These are phyloP conservation scores for Penicilliopsis zonata DNA, from an alignment of 495 filamentous ascomycete genomes.

Conservation along the genomic window DNA sequence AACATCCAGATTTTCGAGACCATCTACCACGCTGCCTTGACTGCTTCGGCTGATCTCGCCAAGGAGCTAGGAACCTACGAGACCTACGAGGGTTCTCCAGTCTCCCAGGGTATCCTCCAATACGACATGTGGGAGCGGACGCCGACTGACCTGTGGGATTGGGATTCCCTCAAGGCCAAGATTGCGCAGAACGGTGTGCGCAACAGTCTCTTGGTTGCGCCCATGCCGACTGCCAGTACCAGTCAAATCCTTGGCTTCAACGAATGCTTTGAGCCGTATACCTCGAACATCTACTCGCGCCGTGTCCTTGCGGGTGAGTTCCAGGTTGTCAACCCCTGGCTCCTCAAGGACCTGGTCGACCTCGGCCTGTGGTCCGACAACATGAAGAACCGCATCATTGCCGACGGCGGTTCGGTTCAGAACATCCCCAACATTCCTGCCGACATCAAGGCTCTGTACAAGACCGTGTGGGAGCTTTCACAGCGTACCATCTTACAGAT, in stretches of 20 bases:
- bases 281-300: slow-evolving; percentile 97
- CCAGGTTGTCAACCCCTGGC: slow-evolving; percentile 98
- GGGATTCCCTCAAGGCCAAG: slow-evolving; percentile 75
- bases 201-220: slow-evolving; percentile 88
- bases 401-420: slow-evolving; percentile 90
- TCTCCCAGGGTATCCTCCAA: slow-evolving; percentile 90
- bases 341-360: slow-evolving; percentile 95
- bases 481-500: slow-evolving; percentile 92
- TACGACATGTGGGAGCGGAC: slow-evolving; percentile 98
- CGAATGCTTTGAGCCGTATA: slow-evolving; percentile 99
- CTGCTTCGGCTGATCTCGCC: slow-evolving; percentile 75
- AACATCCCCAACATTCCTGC: slow-evolving; percentile 91
- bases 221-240: slow-evolving; percentile 95
- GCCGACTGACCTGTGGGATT: slow-evolving; percentile 93
- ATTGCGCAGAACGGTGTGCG: slow-evolving; percentile 86
- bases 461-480: slow-evolving; percentile 99
- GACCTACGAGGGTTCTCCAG: slow-evolving; percentile 86
- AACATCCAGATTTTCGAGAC: slow-evolving; percentile 99
- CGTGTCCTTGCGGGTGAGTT: slow-evolving; percentile 97
- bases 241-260: slow-evolving; percentile 97
- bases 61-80: slow-evolving; percentile 73
- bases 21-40: slow-evolving; percentile 93
- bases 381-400: slow-evolving; percentile 99
- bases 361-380: slow-evolving; percentile 97
- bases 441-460: slow-evolving; percentile 95